Evolutionary conservation across 441 rosid genomes (phyloP), one percentile per base, ranked within the genome.

Genomic region (Lepidium campestre): DNA sequence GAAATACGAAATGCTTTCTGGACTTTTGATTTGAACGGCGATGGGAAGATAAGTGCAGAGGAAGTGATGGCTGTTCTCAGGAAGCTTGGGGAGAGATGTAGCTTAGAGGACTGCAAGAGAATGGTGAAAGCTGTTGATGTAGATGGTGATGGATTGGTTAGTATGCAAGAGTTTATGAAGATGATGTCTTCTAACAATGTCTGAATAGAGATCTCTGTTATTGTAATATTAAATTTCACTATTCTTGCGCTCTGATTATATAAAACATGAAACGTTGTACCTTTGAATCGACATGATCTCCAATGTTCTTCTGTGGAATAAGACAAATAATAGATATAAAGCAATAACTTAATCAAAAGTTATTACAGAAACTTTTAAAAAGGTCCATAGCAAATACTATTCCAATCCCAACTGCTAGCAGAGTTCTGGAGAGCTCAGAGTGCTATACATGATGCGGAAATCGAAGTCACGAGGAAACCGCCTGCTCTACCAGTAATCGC

Each of bases 41-140:
- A 91, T 13, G 97, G 94, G 58, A 88, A 81, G 81, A 88, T 89
- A 74, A 83, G 87, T 14, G 94, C 94, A 0, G 96, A 89, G 50
- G 92, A 91, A 68, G 82, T 91, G 12, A 54, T 85, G 78, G 74
- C 79, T 36, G 83, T 89, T 47, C 46, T 91, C n/a, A 69, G 86
- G 79, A 77, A 80, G 77, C 90, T 91, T 23, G 96, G 95, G 1
- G 97, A 88, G 79, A 77, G 80, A 13, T 90, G 96, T 70, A 78
- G 70, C 81, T 58, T 86, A 7, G 90, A 81, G 41, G 96, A 87
- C 53, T 86, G 91, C 79, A 68, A 76, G 80, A 87, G 68, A 63
- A 90, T 93, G 95, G 93, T 89, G 59, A 80, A 71, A 54, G 97
- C 90, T 5, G 90, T 93, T 37, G 96, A 90, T 48, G 60, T 50